Base-by-base conservation (phyloP, 2,329 filamentous ascomycete genomes). In the Nakataea oryzae region DNA sequence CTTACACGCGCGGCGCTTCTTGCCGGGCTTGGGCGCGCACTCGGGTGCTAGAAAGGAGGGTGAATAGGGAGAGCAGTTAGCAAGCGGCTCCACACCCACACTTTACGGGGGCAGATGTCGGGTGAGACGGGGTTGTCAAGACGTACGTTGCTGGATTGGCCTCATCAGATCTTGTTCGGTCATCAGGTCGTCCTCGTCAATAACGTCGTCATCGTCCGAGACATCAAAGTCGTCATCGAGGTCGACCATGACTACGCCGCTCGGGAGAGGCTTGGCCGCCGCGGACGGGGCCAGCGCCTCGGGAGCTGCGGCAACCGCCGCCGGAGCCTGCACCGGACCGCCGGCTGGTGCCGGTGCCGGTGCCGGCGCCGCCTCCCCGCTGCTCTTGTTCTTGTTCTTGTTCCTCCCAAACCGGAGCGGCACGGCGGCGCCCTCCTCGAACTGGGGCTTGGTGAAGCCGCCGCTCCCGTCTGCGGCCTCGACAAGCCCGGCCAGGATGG, bases 1-100 rank as follows among this genome's bases (percentile, higher is more conserved):
- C 77, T 99, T 97, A 81, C 95, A 99, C 63, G 95, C 92, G 65
- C 93, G 87, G 62, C 93, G 88, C 68, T 93, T 87, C 79, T 96
- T 96, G 63, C 90, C 91, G 57, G 87, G 82, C 76, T 95, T 91
- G 58, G 93, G 93, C 63, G 87, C 86, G 74, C 95, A 99, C 72
- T 96, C 91, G 29, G 88, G 84, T 61, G 95, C 93, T 84, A 65
- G 27, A 32, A n/a, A 13, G 30, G 27, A 41, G 13, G 17, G 21
- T 21, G 1, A 30, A 47, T n/a, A n/a, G n/a, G n/a, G n/a, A n/a
- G n/a, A n/a, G n/a, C n/a, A n/a, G 64, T 64, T 59, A 64, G 65
- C 47, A 57, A 24, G 24, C 13, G 6, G 4, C 2, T 30, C 13
- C 1, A 47, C 28, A 28, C 9, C 3, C 11, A n/a, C 21, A 47